A percentile compares a stretch with the other conserved stretches of the same genome.
phyloP scores from a whole-genome alignment of 2,329 filamentous ascomycete genomes.

The Seiridium unicorne region DNA sequence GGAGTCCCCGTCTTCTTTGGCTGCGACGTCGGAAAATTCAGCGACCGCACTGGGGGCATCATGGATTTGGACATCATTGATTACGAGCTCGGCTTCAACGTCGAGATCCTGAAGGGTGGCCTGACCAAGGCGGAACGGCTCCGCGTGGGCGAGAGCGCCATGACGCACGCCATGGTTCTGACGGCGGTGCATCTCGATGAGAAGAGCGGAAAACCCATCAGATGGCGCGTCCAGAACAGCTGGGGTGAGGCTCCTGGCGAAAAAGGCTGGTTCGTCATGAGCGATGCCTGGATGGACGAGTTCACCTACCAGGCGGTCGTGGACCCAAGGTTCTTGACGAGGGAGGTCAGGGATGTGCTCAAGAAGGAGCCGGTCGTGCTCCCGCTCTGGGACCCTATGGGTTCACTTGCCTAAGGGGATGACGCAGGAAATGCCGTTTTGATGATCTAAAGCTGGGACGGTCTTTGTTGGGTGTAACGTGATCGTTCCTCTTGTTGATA shows the following conservation, averaged over 20 bases:
- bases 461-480: no score
- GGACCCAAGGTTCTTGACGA: slow-evolving; percentile 65
- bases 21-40: slow-evolving; percentile 82
- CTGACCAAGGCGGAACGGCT: slow-evolving; percentile 77
- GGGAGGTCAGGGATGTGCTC: slow-evolving; percentile 68
- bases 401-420: slow-evolving; percentile 57
- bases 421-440: no score
- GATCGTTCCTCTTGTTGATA: no score
- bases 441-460: no score
- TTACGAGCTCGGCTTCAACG: slow-evolving; percentile 82
- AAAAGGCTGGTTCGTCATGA: slow-evolving; percentile 89
- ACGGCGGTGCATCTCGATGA: slow-evolving; percentile 78
- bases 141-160: slow-evolving; percentile 70
- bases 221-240: slow-evolving; percentile 86
- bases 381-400: slow-evolving; percentile 81
- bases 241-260: slow-evolving; percentile 72
- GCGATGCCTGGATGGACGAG: slow-evolving; percentile 74
- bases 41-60: slow-evolving; percentile 64
- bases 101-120: slow-evolving; percentile 57
- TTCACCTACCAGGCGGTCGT: slow-evolving; percentile 87
- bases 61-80: slow-evolving; percentile 79
- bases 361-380: slow-evolving; percentile 68
- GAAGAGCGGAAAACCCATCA: slow-evolving; percentile 58
- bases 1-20: slow-evolving; percentile 87
- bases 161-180: slow-evolving; percentile 93